Evolutionary conservation across 2,329 filamentous ascomycete species (phyloP).

Genomic region (Aspergillus uvarum): DNA sequence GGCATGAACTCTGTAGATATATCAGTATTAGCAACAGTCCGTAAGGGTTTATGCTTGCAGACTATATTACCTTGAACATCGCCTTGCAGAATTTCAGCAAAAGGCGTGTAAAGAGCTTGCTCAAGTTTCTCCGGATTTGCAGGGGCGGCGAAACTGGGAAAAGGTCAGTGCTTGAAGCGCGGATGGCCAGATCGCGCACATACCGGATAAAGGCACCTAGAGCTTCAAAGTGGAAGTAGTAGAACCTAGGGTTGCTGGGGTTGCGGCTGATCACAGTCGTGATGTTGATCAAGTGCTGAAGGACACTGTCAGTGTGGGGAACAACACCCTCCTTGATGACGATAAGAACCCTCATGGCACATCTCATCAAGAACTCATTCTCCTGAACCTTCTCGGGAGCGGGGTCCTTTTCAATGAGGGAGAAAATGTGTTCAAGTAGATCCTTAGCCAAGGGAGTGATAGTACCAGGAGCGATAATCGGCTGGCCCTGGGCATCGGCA

Average conservation of each 20-base stretch:
- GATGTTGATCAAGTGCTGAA: conserved; percentile 82
- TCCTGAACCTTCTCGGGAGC: conserved; percentile 93
- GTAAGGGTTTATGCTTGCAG: background rate
- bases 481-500: conserved; percentile 69
- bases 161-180: conserved; percentile 12
- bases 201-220: conserved; percentile 81
- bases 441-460: conserved; percentile 82
- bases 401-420: conserved; percentile 79
- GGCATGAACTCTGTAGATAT: conserved; percentile 75
- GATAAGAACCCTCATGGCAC: conserved; percentile 95
- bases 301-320: conserved; percentile 71
- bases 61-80: conserved; percentile 70
- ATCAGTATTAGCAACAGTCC: conserved; percentile 39
- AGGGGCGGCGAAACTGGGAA: conserved; percentile 61
- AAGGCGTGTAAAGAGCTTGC: conserved; percentile 76
- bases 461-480: conserved; percentile 75
- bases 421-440: conserved; percentile 84
- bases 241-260: conserved; percentile 95
- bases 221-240: conserved; percentile 97
- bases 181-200: conserved; percentile 14
- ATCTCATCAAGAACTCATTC: conserved; percentile 98
- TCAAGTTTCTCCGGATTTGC: conserved; percentile 73
- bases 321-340: conserved; percentile 82
- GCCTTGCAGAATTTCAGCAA: conserved; percentile 74
- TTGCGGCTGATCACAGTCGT: conserved; percentile 91